phyloP scores from a whole-genome alignment of 495 filamentous ascomycete species.

The Oleoguttula mirabilis region DNA sequence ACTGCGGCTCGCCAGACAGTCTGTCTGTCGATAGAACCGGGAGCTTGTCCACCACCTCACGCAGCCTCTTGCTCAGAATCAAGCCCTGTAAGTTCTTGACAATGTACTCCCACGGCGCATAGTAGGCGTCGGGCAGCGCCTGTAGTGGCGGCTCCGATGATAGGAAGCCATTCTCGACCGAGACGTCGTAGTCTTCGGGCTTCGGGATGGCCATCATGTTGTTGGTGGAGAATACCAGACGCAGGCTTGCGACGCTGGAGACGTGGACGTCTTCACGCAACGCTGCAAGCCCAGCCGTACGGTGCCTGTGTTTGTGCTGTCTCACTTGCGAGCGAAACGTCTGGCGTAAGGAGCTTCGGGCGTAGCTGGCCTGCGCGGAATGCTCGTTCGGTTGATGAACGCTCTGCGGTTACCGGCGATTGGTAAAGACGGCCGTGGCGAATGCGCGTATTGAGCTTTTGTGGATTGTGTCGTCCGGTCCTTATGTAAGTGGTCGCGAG shows the following conservation, averaged over 20 bases:
- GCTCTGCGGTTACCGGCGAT: too few relatives aligned
- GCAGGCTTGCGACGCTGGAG: constrained; percentile 22
- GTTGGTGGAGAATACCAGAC: constrained; percentile 10
- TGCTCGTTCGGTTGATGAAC: too few relatives aligned
- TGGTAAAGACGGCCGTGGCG: too few relatives aligned
- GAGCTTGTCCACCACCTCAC: constrained; percentile 61
- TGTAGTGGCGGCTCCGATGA: constrained; percentile 69
- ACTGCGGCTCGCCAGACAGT: constrained; percentile 72
- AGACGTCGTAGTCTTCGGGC: constrained; percentile 77
- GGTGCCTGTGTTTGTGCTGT: too few relatives aligned
- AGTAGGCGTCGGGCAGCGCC: constrained; percentile 73
- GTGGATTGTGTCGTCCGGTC: too few relatives aligned
- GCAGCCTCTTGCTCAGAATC: constrained; percentile 68
- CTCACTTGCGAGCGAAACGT: too few relatives aligned
- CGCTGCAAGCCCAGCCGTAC: constrained; percentile 23
- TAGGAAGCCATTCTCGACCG: constrained; percentile 76
- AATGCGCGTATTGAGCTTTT: too few relatives aligned
- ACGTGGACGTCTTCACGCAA: constrained; percentile 11
- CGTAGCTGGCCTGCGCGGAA: too few relatives aligned
- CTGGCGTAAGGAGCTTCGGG: too few relatives aligned
- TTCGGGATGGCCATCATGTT: constrained; percentile 74
- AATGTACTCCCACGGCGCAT: constrained; percentile 82
- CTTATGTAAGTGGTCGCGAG: too few relatives aligned
- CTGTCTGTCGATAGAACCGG: constrained; percentile 70
- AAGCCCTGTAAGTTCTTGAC: constrained; percentile 74